Percentiles rank a stretch among this genome's conserved stretches.
Conservation (phyloP, 2,329 filamentous ascomycete genomes). For the Colletotrichum aenigma region DNA sequence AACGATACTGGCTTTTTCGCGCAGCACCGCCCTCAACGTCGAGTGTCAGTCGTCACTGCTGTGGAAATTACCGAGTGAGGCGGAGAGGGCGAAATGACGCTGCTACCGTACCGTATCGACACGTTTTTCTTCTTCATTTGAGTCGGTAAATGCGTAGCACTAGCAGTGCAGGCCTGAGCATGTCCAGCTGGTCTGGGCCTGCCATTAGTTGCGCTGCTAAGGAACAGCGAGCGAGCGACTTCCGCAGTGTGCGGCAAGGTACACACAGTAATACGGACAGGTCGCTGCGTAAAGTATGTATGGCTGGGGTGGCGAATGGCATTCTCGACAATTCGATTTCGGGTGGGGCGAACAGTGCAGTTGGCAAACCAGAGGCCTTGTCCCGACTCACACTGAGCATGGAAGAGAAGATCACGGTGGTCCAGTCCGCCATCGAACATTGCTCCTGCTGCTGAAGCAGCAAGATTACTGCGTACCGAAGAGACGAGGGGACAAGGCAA, state of each 20-base stretch:
- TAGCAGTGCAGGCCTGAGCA: not conserved
- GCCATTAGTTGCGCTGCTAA: not conserved
- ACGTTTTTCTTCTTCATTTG: not conserved
- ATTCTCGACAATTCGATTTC: slow-evolving; percentile 20
- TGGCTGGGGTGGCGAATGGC: slow-evolving; percentile 19
- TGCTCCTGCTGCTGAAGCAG: not conserved
- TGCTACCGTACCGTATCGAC: not conserved
- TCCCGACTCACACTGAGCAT: not conserved
- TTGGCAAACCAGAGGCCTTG: not conserved
- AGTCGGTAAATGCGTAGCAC: not conserved
- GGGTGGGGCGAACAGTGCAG: slow-evolving; percentile 1
- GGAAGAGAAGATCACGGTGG: not conserved
- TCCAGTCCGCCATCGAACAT: slow-evolving; percentile 6
- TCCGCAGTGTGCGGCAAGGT: not conserved
- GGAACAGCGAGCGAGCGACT: not conserved
- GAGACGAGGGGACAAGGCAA: not conserved
- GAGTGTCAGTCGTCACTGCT: not conserved
- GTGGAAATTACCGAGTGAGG: slow-evolving; percentile 14
- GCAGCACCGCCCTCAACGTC: slow-evolving; percentile 5
- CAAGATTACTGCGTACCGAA: not conserved
- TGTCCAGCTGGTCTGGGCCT: not conserved
- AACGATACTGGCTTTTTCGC: not conserved
- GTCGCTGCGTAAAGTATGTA: not conserved
- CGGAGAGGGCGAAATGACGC: slow-evolving; percentile 1
- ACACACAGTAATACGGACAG: not conserved